Conservation (phyloP, 2,329 filamentous ascomycete species). For the Botryotinia narcissicola region DNA sequence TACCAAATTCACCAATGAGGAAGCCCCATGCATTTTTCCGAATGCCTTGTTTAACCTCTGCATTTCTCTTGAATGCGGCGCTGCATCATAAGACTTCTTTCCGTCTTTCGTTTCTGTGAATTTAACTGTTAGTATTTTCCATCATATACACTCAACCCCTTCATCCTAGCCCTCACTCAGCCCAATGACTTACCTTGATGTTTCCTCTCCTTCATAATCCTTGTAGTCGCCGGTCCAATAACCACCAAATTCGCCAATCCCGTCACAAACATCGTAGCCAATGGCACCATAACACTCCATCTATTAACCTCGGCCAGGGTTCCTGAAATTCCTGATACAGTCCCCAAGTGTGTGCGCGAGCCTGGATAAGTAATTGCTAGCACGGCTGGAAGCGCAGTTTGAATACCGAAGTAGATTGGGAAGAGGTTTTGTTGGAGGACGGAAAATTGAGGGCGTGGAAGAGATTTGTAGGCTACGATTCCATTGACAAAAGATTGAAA, state of each 20-base stretch:
- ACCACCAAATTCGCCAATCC: constrained; percentile 68
- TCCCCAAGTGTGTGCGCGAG: constrained; percentile 42
- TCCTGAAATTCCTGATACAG: constrained; percentile 49
- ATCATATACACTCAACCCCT: background rate
- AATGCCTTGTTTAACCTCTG: constrained; percentile 74
- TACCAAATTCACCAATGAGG: constrained; percentile 73
- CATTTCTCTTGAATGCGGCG: constrained; percentile 85
- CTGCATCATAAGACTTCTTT: constrained; percentile 77
- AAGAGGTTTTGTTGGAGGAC: constrained; percentile 78
- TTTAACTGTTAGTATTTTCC: background rate
- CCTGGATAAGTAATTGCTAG: constrained; percentile 79
- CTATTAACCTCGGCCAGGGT: constrained; percentile 60
- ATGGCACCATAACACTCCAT: constrained; percentile 63
- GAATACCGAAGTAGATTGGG: constrained; percentile 83
- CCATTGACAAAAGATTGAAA: constrained; percentile 82
- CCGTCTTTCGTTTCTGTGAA: constrained; percentile 75
- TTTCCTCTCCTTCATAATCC: constrained; percentile 71
- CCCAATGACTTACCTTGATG: constrained; percentile 67
- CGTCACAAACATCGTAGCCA: constrained; percentile 67
- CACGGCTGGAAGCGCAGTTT: constrained; percentile 69
- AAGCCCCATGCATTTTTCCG: constrained; percentile 74
- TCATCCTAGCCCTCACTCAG: background rate
- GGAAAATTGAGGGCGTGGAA: constrained; percentile 78
- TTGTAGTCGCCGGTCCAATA: constrained; percentile 72
- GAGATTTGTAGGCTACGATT: constrained; percentile 70